Base-by-base conservation (phyloP, 169 alveolate species). In the Plasmodium reichenowi region DNA sequence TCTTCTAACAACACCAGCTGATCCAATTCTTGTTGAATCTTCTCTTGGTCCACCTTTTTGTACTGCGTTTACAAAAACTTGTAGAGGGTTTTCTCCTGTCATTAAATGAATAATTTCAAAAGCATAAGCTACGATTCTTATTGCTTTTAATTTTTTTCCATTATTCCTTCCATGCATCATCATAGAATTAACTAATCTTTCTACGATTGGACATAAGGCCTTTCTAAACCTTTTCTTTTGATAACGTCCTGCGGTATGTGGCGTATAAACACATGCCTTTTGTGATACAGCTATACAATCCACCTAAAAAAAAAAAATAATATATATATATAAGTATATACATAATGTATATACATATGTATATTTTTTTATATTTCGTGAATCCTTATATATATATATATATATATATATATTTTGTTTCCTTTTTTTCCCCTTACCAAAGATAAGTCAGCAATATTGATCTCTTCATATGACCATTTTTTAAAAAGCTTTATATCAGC, bases 181-280 rank as follows among this genome's bases (percentile, higher is more conserved):
- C 95, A 94, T 80, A 12, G 96, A 96, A 96, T 98, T 97, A 85
- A 97, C 98, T 71, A 99, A 95, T 88, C 99, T 97, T 96, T 99
- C 99, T 76, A 98, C 99, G 50, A 98, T 97, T 72, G 99, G 99
- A 96, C 99, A 99, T 76, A 93, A 94, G 20, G 99, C 99, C 95
- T 99, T 99, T 92, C 99, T 97, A 97, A 98, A 99, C 66, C 99
- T 97, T 95, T 98, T 97, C 94, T 96, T 97, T 95, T 99, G 99
- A 96, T 98, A 99, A 52, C 99, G 94, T 62, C 99, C 99, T 54
- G 99, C 99, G 43, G 99, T 98, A 97, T 98, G 99, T 22, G 99
- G 99, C 45, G 98, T 96, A 94, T 96, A 98, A 48, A 97, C 99
- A 67, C 98, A 93, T n/a, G 99, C 98, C 94, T 97, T 97, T 85